Conservation (phyloP, 495 filamentous ascomycete species). For the Darksidea phi region DNA sequence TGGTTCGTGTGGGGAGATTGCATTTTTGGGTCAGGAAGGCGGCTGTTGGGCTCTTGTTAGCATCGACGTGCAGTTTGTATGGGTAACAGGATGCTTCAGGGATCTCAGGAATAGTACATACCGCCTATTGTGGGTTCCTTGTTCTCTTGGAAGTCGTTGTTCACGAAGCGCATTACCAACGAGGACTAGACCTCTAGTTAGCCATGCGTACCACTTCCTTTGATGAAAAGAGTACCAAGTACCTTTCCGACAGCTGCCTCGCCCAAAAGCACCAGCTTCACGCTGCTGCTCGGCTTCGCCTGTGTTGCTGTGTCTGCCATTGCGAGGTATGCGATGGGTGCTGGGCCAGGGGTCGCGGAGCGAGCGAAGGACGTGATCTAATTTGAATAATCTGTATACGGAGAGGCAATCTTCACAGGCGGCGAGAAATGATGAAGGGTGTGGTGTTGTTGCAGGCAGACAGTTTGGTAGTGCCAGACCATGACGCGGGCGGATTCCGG, state of each 20-base stretch:
- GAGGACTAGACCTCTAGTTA: constrained; percentile 69
- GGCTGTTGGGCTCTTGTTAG: constrained; percentile 53
- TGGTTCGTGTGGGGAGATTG: constrained; percentile 89
- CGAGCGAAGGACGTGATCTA: no score
- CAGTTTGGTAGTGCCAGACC: constrained; percentile 13
- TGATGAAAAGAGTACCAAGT: constrained; percentile 33
- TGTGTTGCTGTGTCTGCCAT: constrained; percentile 50
- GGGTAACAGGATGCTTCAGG: constrained; percentile 3
- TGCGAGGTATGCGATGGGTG: background rate
- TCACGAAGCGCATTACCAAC: constrained; percentile 95
- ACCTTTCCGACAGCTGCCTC: constrained; percentile 99
- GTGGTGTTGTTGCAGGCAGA: constrained; percentile 25
- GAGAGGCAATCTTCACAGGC: background rate
- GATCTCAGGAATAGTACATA: constrained; percentile 48
- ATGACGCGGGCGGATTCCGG: no score
- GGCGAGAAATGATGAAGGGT: constrained; percentile 5
- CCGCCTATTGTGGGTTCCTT: constrained; percentile 99
- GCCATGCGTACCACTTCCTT: background rate
- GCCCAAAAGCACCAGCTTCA: constrained; percentile 95
- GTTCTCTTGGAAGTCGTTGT: constrained; percentile 99
- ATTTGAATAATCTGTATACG: no score
- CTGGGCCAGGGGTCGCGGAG: no score
- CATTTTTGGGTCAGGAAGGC: constrained; percentile 99
- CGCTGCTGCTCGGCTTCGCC: constrained; percentile 96
- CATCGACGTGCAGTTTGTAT: background rate